These are phyloP conservation scores for Yamadazyma kanchanaburiensis DNA, from an alignment of 1,139 yeast genomes.

Conservation along the genomic window DNA sequence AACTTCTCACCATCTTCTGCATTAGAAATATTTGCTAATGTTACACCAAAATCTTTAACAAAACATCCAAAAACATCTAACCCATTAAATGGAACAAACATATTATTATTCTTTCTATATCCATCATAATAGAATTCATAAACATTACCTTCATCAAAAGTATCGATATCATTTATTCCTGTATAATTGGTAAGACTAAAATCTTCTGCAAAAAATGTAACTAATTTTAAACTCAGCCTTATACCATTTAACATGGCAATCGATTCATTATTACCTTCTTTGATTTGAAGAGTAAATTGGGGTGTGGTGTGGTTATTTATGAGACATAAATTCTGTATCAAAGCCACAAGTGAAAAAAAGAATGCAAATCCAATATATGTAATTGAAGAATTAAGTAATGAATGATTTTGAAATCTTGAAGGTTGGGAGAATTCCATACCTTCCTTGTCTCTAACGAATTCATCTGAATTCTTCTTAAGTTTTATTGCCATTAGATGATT, in stretches of 20 bases:
- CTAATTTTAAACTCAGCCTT: conserved; percentile 47
- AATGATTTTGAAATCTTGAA: neutral
- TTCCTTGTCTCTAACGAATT: conserved; percentile 4
- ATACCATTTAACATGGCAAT: conserved; percentile 15
- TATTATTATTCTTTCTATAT: conserved; percentile 37
- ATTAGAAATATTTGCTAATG: conserved; percentile 40
- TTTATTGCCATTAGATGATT: conserved; percentile 7
- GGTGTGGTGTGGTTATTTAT: conserved; percentile 7
- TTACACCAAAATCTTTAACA: conserved; percentile 48
- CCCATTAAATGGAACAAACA: conserved; percentile 39
- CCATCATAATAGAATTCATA: conserved; percentile 48
- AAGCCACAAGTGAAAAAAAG: conserved; percentile 9
- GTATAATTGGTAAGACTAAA: conserved; percentile 33
- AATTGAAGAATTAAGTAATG: neutral
- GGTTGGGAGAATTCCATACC: conserved; percentile 1
- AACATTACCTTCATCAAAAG: conserved; percentile 38
- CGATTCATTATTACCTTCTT: conserved; percentile 13
- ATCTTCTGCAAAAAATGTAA: conserved; percentile 57
- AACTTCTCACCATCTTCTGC: conserved; percentile 33
- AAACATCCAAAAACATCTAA: conserved; percentile 45
- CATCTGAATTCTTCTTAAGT: conserved; percentile 6
- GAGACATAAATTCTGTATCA: conserved; percentile 9
- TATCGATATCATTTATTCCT: conserved; percentile 34
- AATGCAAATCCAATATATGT: conserved; percentile 4
- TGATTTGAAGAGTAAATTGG: conserved; percentile 10